Evolutionary conservation across 2,329 filamentous ascomycete species (phyloP).

Genomic region (Alternaria burnsii): DNA sequence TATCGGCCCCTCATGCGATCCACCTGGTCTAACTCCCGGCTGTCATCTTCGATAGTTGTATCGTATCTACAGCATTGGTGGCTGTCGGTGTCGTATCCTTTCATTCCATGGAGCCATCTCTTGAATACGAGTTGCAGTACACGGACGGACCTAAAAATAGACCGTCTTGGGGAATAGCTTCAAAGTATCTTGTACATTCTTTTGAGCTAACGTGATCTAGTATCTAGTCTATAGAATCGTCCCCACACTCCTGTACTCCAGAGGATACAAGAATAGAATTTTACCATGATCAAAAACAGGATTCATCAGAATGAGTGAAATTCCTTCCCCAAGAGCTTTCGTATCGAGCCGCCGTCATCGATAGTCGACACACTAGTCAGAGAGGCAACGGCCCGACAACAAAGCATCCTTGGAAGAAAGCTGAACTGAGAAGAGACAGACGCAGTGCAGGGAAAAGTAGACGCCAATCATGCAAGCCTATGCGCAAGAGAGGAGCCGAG

Average conservation of each 20-base stretch:
- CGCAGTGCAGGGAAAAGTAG: constrained; percentile 2
- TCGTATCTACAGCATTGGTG: constrained; percentile 17
- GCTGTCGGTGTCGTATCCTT: constrained; percentile 11
- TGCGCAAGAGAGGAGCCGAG: constrained; percentile 2
- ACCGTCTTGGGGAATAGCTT: constrained; percentile 1
- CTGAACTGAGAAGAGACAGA: constrained; percentile 5
- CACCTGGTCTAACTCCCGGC: background rate
- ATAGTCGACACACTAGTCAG: constrained; percentile 22
- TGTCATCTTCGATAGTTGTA: constrained; percentile 4
- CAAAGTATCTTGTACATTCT: constrained; percentile 3
- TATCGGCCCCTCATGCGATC: constrained; percentile 4
- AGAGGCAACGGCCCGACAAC: constrained; percentile 8
- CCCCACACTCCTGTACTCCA: constrained; percentile 5
- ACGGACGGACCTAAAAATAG: constrained; percentile 23
- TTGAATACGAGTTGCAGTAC: constrained; percentile 14
- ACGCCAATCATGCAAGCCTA: constrained; percentile 20
- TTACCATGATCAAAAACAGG: background rate
- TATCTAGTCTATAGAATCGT: constrained; percentile 6
- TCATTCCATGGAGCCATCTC: background rate
- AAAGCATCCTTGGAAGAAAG: constrained; percentile 1
- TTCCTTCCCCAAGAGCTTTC: constrained; percentile 9
- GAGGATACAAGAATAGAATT: constrained; percentile 14
- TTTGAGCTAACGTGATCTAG: background rate
- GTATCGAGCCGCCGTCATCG: constrained; percentile 14
- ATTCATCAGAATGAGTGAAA: constrained; percentile 17